Conservation (phyloP, 176 grass and related monocot genomes). For the Oryza meyeriana region DNA sequence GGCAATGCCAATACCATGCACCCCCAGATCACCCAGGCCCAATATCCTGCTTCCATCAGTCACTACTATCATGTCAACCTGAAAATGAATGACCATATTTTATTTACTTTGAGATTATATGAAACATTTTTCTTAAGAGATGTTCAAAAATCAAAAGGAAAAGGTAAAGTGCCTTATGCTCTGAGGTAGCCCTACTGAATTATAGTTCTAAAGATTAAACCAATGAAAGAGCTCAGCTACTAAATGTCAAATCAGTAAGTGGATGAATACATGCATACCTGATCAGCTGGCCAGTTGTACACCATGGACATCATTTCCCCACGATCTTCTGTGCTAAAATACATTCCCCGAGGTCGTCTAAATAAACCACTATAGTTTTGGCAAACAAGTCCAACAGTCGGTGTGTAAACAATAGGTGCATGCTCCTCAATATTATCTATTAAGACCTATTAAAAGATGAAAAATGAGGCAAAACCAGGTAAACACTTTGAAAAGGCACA, state of each 20-base stretch:
- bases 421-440: constrained; percentile 90
- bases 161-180: not conserved
- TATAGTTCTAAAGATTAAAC: constrained; percentile 12
- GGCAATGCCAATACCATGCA: constrained; percentile 96
- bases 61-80: constrained; percentile 99
- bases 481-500: constrained; percentile 13
- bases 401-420: constrained; percentile 97
- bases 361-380: constrained; percentile 99
- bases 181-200: not conserved
- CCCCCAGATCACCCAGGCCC: constrained; percentile 97
- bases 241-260: constrained; percentile 13
- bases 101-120: constrained; percentile 22
- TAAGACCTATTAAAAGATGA: constrained; percentile 56
- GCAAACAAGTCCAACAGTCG: constrained; percentile 89
- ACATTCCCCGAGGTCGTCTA: constrained; percentile 91
- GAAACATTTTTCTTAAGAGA: not conserved
- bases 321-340: constrained; percentile 85
- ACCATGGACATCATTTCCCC: constrained; percentile 99
- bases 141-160: not conserved
- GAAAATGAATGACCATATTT: constrained; percentile 10
- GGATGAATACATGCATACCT: constrained; percentile 44
- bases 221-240: not conserved
- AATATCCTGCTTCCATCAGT: constrained; percentile 98
- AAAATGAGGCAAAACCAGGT: constrained; percentile 16
- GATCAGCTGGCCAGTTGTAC: constrained; percentile 98